phyloP scores from a whole-genome alignment of 2,329 filamentous ascomycete genomes.

The Apiospora rasikravindrae region DNA sequence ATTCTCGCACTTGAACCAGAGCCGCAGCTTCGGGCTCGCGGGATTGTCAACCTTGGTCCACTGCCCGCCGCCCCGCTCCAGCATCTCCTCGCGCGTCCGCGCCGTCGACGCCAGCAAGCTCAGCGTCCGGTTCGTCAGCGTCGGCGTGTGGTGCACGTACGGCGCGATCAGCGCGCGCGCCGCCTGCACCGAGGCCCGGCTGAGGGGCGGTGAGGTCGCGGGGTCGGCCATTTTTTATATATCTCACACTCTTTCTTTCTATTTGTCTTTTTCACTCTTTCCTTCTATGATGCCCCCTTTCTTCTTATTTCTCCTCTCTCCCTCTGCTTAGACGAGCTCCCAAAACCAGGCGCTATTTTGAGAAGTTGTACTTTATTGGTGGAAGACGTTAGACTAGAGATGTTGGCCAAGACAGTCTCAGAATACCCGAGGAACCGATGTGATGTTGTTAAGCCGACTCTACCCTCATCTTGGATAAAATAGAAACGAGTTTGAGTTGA shows the following conservation, averaged over 20 bases:
- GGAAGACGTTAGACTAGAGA: too few relatives aligned
- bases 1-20: slow-evolving; percentile 98
- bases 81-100: slow-evolving; percentile 50
- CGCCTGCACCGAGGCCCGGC: slow-evolving; percentile 70
- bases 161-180: slow-evolving; percentile 76
- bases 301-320: too few relatives aligned
- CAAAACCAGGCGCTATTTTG: background rate
- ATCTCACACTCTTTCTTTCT: slow-evolving; percentile 34
- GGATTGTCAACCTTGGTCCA: slow-evolving; percentile 57
- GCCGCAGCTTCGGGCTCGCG: slow-evolving; percentile 62
- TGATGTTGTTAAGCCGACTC: background rate
- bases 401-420: background rate
- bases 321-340: background rate
- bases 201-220: slow-evolving; percentile 66
- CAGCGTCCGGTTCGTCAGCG: slow-evolving; percentile 80
- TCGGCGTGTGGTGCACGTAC: slow-evolving; percentile 82
- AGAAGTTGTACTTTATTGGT: background rate
- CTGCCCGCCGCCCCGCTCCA: slow-evolving; percentile 60
- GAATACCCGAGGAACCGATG: background rate
- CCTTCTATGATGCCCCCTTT: slow-evolving; percentile 31
- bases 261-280: background rate
- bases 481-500: background rate
- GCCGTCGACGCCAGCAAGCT: slow-evolving; percentile 75
- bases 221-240: slow-evolving; percentile 56
- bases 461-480: background rate